A percentile compares a stretch with the other conserved stretches of the same genome.
These are phyloP conservation scores for Platismatia glauca DNA, from an alignment of 495 filamentous ascomycete genomes.

Conservation along the genomic window DNA sequence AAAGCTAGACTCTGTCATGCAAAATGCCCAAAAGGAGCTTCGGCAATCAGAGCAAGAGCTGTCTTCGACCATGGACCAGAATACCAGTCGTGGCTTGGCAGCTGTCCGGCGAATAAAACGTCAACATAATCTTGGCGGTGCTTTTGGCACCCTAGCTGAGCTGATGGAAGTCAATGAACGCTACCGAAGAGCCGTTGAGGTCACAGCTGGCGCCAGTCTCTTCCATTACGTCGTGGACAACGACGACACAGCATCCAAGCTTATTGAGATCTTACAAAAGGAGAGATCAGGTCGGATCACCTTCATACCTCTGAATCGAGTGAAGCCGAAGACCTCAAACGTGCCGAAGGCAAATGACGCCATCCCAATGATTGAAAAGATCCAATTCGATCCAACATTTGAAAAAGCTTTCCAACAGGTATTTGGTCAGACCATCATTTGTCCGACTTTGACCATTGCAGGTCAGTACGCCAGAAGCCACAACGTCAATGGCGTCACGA, in stretches of 20 bases:
- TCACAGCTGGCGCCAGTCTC: conserved; percentile 82
- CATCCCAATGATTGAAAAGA: conserved; percentile 74
- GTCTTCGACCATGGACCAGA: conserved; percentile 79
- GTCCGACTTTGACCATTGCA: conserved; percentile 76
- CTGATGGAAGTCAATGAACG: conserved; percentile 76
- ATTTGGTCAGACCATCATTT: conserved; percentile 92
- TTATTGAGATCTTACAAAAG: conserved; percentile 71
- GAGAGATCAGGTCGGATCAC: conserved; percentile 80
- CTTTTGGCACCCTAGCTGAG: conserved; percentile 88
- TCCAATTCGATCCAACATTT: conserved; percentile 67
- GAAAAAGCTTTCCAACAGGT: conserved; percentile 85
- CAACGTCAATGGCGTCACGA: conserved; percentile 84
- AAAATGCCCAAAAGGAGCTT: conserved; percentile 62
- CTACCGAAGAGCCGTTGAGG: conserved; percentile 84
- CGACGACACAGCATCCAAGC: conserved; percentile 72
- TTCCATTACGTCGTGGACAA: conserved; percentile 98
- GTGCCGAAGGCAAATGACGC: conserved; percentile 82
- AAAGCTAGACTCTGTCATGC: conserved; percentile 68
- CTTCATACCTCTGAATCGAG: conserved; percentile 83
- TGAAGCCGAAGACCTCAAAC: conserved; percentile 57
- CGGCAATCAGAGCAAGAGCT: conserved; percentile 67
- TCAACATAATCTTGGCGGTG: conserved; percentile 69
- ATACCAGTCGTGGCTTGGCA: conserved; percentile 72
- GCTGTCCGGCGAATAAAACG: conserved; percentile 72
- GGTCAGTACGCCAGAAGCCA: conserved; percentile 85